Base-by-base conservation (phyloP, 345 rosid genomes). In the Acer negundo region DNA sequence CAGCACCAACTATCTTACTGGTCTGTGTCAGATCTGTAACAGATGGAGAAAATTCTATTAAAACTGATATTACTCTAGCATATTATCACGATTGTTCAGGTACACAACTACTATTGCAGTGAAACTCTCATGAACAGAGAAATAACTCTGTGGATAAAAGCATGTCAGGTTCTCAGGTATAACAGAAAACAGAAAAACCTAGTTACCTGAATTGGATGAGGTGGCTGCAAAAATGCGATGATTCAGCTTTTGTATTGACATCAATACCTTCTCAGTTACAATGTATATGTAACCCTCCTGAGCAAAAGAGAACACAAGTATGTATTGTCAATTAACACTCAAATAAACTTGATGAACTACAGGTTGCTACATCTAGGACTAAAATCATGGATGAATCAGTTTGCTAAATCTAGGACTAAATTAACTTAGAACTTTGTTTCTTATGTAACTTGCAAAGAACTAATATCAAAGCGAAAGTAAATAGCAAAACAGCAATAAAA, bases 171-270 rank as follows among this genome's bases (percentile, higher is more conserved):
- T 10, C 10, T 53, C 13, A 42, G 40, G 19, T 13, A 42, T 13
- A 42, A 40, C 23, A 58, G 22, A 6, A 10, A 42, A 19, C 7
- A n/a, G 13, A 24, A 10, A 53, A 35, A 56, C 46, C 49, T n/a
- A 55, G 35, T 55, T 55, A 76, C 78, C 73, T 56, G 72, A 40
- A 55, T 67, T 67, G 73, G 78, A 15, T 11, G 73, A 38, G 6
- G 6, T 35, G 40, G 35, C 55, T 15, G 66, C 53, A 67, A 7
- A 38, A 56, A 15, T 67, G 8, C 6, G 42, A 38, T 35, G 8
- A 35, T 17, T 0, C 2, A 49, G 6, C 28, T 75, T 12, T 10
- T 28, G 20, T 10, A 65, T 20, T 65, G 10, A 22, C 16, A 3
- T 15, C 65, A 66, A 16, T 66, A 13, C 40, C 55, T 26, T 23